Conservation (phyloP, 768 basidiomycete genomes). For the Lactarius pseudohatsudake region DNA sequence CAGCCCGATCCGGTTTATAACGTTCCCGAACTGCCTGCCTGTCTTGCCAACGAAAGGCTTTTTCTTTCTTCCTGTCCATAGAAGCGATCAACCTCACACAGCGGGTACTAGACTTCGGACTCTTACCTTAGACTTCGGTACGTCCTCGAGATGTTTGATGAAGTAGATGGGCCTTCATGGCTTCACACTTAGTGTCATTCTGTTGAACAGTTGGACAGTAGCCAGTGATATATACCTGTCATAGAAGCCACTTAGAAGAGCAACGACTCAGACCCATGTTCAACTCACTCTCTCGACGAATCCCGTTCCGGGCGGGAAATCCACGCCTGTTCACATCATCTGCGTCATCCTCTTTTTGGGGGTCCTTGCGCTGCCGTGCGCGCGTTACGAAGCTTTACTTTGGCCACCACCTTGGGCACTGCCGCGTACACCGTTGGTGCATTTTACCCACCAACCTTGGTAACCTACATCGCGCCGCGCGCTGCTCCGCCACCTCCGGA, state of each 20-base stretch:
- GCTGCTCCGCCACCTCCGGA: slow-evolving; percentile 69
- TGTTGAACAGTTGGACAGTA: not conserved
- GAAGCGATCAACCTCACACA: not conserved
- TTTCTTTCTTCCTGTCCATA: not conserved
- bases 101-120: not conserved
- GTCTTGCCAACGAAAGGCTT: not conserved
- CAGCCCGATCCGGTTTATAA: not conserved
- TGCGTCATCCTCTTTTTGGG: not conserved
- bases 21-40: not conserved
- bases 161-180: not conserved
- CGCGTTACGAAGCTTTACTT: slow-evolving; percentile 11
- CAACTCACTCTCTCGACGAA: slow-evolving; percentile 6
- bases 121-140: not conserved
- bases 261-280: slow-evolving; percentile 2
- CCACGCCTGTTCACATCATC: slow-evolving; percentile 11
- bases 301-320: not conserved
- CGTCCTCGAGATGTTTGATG: not conserved
- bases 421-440: slow-evolving; percentile 54
- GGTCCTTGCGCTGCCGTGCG: slow-evolving; percentile 4
- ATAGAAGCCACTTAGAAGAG: not conserved
- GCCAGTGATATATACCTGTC: not conserved
- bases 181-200: no score
- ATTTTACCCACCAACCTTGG: slow-evolving; percentile 65
- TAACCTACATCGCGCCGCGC: slow-evolving; percentile 73
- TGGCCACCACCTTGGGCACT: slow-evolving; percentile 21